Conservation (phyloP, 2,329 filamentous ascomycete genomes). For the Beauveria medogensis region DNA sequence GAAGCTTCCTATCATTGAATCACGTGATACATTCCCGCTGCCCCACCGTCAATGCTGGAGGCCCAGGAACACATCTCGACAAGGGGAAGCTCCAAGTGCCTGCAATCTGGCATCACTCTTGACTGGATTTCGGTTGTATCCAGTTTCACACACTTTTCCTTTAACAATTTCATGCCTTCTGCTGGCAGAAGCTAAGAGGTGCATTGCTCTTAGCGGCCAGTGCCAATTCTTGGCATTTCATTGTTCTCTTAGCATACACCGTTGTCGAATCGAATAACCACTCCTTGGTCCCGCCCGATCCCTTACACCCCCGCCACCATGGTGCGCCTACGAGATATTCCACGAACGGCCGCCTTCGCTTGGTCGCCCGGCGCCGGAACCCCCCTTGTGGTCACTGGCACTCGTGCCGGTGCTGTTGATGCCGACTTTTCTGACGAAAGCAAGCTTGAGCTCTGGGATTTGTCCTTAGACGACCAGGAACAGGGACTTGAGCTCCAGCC, state of each 20-base stretch:
- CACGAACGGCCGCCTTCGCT: conserved; percentile 91
- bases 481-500: conserved; percentile 80
- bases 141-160: conserved; percentile 12
- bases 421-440: conserved; percentile 97
- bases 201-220: conserved; percentile 16
- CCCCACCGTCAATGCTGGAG: background rate
- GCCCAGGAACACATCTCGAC: conserved; percentile 11
- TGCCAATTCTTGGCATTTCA: conserved; percentile 15
- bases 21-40: conserved; percentile 19
- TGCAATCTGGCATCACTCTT: conserved; percentile 41
- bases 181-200: conserved; percentile 23
- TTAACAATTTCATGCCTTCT: conserved; percentile 18
- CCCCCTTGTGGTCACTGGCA: conserved; percentile 86
- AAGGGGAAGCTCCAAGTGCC: conserved; percentile 24
- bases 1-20: conserved; percentile 3
- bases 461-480: conserved; percentile 69
- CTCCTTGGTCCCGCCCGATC: conserved; percentile 17
- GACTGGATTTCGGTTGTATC: conserved; percentile 5
- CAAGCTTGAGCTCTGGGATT: conserved; percentile 92
- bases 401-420: conserved; percentile 88
- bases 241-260: conserved; percentile 11
- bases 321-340: conserved; percentile 95
- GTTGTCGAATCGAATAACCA: conserved; percentile 13
- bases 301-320: conserved; percentile 44
- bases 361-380: conserved; percentile 79